Evolutionary conservation across 257 asterid species (phyloP).

Genomic region (Ligustrum vulgare): DNA sequence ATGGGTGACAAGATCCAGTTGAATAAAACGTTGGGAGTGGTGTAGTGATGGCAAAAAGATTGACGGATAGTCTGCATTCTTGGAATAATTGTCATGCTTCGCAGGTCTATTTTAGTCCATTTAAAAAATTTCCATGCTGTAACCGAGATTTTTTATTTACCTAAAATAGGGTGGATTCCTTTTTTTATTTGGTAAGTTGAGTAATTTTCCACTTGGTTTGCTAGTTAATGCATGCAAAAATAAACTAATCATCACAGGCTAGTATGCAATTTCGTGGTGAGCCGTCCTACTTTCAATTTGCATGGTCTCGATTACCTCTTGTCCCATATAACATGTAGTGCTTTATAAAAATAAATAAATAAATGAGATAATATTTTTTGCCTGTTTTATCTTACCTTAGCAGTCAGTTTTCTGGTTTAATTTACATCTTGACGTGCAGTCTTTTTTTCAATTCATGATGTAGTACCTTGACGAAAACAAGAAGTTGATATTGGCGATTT

Average conservation of each 20-base stretch:
- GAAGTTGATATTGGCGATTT: conserved; percentile 82
- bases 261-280: too few relatives aligned
- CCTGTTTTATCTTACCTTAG: not conserved
- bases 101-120: not conserved
- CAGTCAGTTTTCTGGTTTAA: not conserved
- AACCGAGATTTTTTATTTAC: not conserved
- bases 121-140: not conserved
- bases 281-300: too few relatives aligned
- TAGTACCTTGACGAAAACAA: conserved; percentile 97
- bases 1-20: not conserved
- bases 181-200: too few relatives aligned
- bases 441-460: conserved; percentile 26
- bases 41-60: not conserved
- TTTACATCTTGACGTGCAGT: not conserved
- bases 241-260: not conserved
- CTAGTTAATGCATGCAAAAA: not conserved
- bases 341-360: not conserved
- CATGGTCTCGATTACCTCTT: conserved; percentile 2
- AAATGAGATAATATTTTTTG: not conserved
- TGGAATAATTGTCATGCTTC: not conserved
- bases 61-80: not conserved
- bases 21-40: not conserved
- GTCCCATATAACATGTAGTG: not conserved
- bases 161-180: not conserved
- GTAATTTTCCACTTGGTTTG: not conserved